Evolutionary conservation across 202 grass and related monocot species (phyloP), one percentile per base, ranked within the genome.

Genomic region (Tripidium arundinaceum): DNA sequence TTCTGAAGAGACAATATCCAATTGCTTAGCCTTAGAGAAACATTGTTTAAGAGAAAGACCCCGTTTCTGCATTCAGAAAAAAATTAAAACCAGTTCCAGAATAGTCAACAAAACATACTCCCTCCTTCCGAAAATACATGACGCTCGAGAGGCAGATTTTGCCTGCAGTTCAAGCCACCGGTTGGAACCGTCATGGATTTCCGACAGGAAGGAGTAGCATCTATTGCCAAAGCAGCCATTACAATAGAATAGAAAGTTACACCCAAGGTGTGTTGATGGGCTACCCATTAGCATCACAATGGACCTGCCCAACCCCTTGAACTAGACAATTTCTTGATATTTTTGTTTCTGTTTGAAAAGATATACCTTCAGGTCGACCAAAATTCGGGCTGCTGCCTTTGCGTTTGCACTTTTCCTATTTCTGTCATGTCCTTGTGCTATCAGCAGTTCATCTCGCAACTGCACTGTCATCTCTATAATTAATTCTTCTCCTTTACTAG

Each of bases 321-420:
- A 75, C 38, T 74, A 75, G 42, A 73, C 38, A 47, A n/a, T 72
- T 73, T n/a, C 11, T 46, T 21, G 54, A n/a, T 72, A 72, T 68
- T 79, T n/a, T 42, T 69, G 16, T 69, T 37, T 80, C 72, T 63
- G 37, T 50, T 81, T 42, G 46, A 39, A 76, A 26, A 72, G 60
- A 50, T 38, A 22, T 81, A 98, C 94, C 88, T 91, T 89, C 69
- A 98, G 79, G 83, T 94, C 92, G 57, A 83, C 87, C 78, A 94
- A 86, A 66, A 98, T 86, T 73, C 43, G 65, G 62, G 60, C 69
- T 81, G 91, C 88, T 37, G 85, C 91, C 81, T 93, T 93, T 74
- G 83, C 88, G 33, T 93, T 93, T 71, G 88, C 91, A 52, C 78
- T 78, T 76, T 93, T 93, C 68, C 77, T 90, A 29, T 88, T 90